Conservation (phyloP, 192 early-diverging fungal species). For the Backusella parvicylindrica region DNA sequence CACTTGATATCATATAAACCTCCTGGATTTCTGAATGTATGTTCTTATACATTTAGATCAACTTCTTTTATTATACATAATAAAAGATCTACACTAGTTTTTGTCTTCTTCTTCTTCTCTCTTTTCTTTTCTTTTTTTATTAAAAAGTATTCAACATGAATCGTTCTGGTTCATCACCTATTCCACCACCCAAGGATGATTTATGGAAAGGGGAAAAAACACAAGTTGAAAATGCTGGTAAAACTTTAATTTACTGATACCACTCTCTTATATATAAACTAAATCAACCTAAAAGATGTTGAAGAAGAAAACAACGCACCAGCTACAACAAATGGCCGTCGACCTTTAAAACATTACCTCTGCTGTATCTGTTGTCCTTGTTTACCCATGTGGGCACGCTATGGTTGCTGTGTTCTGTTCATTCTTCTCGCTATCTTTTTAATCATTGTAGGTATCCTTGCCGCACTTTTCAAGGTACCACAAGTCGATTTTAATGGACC, state of each 20-base stretch:
- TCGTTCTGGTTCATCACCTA: background rate
- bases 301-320: background rate
- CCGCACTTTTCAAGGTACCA: slow-evolving; percentile 30
- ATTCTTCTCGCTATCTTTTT: slow-evolving; percentile 3
- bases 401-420: slow-evolving; percentile 12
- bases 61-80: background rate
- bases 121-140: background rate
- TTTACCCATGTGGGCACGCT: slow-evolving; percentile 24
- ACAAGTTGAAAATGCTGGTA: background rate
- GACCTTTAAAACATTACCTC: background rate
- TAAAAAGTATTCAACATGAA: background rate
- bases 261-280: too few relatives aligned
- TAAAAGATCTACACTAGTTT: background rate
- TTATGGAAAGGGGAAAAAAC: background rate
- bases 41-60: background rate
- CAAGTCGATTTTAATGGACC: slow-evolving; percentile 25
- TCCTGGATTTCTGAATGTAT: background rate
- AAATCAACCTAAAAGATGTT: background rate
- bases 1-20: background rate
- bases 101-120: background rate
- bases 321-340: background rate
- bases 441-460: slow-evolving; percentile 23
- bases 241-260: too few relatives aligned
- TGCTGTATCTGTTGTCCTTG: slow-evolving; percentile 27
- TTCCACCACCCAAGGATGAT: background rate